Evolutionary conservation across 345 rosid species (phyloP).

Genomic region (Eucalyptus decipiens): DNA sequence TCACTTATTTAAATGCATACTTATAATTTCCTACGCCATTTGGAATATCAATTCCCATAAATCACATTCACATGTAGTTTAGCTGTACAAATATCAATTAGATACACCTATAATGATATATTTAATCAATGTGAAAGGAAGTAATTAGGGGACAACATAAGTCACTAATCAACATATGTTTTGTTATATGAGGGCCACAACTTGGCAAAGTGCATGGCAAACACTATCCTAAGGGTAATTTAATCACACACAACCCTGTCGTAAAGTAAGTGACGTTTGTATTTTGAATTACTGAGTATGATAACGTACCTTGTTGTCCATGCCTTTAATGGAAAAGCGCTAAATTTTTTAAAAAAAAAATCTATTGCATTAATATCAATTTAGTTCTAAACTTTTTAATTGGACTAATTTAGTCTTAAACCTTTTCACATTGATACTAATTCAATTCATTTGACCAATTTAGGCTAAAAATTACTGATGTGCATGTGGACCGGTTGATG

Average conservation of each 20-base stretch:
- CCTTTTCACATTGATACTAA: too few species aligned
- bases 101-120: not conserved
- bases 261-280: not conserved
- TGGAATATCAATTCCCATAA: rapidly evolving
- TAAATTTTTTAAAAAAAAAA: not conserved
- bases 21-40: not conserved
- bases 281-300: not conserved
- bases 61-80: not conserved
- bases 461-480: too few species aligned
- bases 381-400: too few species aligned
- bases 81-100: not conserved
- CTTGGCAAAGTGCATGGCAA: not conserved
- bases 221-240: not conserved
- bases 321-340: not conserved
- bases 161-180: not conserved
- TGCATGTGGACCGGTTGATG: too few species aligned
- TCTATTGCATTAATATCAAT: too few species aligned
- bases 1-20: not conserved
- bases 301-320: not conserved
- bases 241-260: not conserved
- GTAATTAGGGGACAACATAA: not conserved
- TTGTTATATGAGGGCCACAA: not conserved
- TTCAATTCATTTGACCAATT: too few species aligned
- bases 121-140: not conserved
- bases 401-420: too few species aligned